Evolutionary conservation across 176 grass and related monocot genomes (phyloP).

Genomic region (Triticum dicoccoides): DNA sequence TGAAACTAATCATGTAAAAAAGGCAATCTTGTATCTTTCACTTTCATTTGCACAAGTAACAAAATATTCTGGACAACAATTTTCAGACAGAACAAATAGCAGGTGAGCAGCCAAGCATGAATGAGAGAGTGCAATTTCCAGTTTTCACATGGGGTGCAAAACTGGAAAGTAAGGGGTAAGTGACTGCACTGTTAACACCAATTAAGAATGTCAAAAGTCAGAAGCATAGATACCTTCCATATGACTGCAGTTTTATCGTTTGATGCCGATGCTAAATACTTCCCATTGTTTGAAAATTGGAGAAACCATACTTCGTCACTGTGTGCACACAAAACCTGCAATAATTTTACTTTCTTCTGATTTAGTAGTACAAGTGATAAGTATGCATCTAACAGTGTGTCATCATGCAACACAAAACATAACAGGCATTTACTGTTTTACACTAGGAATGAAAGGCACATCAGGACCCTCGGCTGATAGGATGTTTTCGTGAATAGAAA

Average conservation of each 20-base stretch:
- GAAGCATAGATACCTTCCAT: conserved; percentile 81
- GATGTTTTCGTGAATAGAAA: neutral
- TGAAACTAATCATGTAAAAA: conserved; percentile 1
- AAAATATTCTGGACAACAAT: neutral
- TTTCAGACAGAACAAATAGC: conserved; percentile 1
- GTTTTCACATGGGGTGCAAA: neutral
- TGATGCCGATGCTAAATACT: conserved; percentile 89
- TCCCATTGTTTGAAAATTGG: conserved; percentile 88
- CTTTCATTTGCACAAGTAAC: conserved; percentile 4
- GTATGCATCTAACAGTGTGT: neutral
- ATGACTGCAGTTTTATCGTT: conserved; percentile 83
- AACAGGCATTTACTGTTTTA: neutral
- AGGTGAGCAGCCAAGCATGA: neutral
- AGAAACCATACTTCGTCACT: conserved; percentile 91
- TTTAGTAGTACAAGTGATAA: conserved; percentile 22
- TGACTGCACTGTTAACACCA: neutral
- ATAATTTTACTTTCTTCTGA: neutral
- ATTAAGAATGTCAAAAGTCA: conserved; percentile 1
- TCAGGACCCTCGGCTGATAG: neutral
- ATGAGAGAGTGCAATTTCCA: neutral
- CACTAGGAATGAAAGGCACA: neutral
- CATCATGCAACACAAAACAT: neutral
- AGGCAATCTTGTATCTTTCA: neutral
- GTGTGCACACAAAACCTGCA: conserved; percentile 71
- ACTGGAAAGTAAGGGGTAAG: neutral